Evolutionary conservation across 805 yeast species (phyloP), one percentile per base, ranked within the genome.

Genomic region (Helenozyma rhizophorensis): DNA sequence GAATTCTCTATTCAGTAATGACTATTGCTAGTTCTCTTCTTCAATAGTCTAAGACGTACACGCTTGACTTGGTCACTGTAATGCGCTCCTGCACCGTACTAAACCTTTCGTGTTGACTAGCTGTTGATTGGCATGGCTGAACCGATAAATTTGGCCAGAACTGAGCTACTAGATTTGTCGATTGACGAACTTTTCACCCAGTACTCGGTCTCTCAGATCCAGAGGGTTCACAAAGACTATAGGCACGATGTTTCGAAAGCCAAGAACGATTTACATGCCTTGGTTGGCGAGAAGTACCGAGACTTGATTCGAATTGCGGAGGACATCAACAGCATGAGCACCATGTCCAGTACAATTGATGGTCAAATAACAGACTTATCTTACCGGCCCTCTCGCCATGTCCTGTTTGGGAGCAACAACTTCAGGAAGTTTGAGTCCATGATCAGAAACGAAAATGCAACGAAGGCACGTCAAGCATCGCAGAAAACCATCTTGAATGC

Each of bases 291-390:
- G 19, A 66, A 66, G 33, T 66, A 66, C 48, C 48, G 72, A 28
- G 70, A 65, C 45, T 54, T 66, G 46, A 64, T 66, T 28, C 52
- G 56, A 27, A 65, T 66, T 10, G 68, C 71, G n/a, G 70, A 65
- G 36, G 68, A 62, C 33, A 65, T 66, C 17, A 60, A 57, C 22
- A 43, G 36, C 9, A 62, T 63, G 60, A 51, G 54, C 39, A 25
- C 33, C 1, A 30, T 44, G 13, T 48, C 65, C 7, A 39, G 40
- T 6, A 27, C 16, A 2, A 42, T 58, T 3, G 60, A 63, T 27
- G 39, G 40, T 6, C 40, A 48, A 6, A 38, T 66, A 14, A 37
- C 66, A 1, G 47, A 54, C 24, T 47, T 66, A 14, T 56, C 70
- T 5, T 66, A 60, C 36, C 41, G 45, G 14, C 40, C 51, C 5